Conservation (phyloP, 805 yeast species). For the Ascoidea asiatica region DNA sequence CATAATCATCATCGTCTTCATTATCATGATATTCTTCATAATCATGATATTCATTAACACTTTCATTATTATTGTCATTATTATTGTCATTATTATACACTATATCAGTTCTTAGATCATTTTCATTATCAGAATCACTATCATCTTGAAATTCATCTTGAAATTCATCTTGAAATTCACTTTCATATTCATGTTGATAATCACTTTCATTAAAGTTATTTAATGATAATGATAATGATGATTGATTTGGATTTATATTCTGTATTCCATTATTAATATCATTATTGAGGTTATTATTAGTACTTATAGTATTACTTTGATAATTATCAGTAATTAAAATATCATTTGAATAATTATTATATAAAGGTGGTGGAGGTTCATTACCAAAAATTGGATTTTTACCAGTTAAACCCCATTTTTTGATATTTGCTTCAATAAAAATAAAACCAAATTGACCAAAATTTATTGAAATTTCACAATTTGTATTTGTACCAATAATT, state of each 20-base stretch:
- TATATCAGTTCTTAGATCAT: no score
- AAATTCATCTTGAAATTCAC: no score
- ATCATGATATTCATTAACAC: background rate
- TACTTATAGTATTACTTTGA: no score
- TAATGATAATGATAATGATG: background rate
- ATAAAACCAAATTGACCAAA: conserved; percentile 72
- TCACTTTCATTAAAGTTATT: background rate
- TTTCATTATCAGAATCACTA: no score
- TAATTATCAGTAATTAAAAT: conserved; percentile 34
- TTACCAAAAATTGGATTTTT: conserved; percentile 65
- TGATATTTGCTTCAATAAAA: conserved; percentile 72
- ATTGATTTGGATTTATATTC: background rate
- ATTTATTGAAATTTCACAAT: conserved; percentile 40
- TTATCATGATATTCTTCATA: background rate
- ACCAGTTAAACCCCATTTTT: conserved; percentile 93
- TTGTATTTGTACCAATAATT: conserved; percentile 72
- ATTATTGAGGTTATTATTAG: no score
- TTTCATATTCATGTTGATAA: no score
- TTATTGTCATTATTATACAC: background rate
- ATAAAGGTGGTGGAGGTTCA: conserved; percentile 89
- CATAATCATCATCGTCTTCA: background rate
- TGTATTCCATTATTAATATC: no score
- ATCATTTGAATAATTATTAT: conserved; percentile 68
- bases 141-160: no score
- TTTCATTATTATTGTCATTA: background rate